A percentile compares a stretch with the other conserved stretches of the same genome.
Evolutionary conservation across 495 filamentous ascomycete species (phyloP).

Genomic region (Podospora appendiculata): DNA sequence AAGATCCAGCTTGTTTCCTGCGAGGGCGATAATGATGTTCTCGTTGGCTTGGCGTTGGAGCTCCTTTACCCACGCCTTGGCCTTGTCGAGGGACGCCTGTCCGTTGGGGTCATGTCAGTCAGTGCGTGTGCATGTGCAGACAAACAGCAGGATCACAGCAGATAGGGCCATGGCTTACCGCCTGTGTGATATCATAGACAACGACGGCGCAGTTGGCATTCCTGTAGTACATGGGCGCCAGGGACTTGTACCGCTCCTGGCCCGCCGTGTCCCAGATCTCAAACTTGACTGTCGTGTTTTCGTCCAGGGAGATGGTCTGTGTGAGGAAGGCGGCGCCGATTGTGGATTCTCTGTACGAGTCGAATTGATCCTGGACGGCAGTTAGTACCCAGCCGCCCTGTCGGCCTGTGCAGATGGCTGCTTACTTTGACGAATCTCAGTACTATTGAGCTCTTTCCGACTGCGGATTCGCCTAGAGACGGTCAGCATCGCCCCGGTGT

Average conservation of each 20-base stretch:
- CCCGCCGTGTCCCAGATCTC: conserved; percentile 99
- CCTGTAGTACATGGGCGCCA: conserved; percentile 98
- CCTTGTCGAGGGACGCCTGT: conserved; percentile 93
- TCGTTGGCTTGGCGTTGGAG: conserved; percentile 97
- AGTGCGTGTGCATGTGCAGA: conserved; percentile 2
- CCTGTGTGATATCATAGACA: conserved; percentile 98
- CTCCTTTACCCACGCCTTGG: conserved; percentile 99
- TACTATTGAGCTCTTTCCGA: conserved; percentile 98
- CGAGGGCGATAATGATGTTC: conserved; percentile 97
- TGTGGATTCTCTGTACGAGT: conserved; percentile 97
- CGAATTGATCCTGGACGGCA: conserved; percentile 83
- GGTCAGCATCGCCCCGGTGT: conserved; percentile 25
- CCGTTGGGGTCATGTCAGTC: background rate
- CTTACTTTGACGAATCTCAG: conserved; percentile 94
- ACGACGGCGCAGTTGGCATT: conserved; percentile 99
- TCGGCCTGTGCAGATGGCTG: background rate
- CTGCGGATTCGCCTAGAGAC: conserved; percentile 82
- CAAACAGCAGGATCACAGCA: background rate
- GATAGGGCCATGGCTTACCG: conserved; percentile 50
- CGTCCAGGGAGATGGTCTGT: conserved; percentile 95
- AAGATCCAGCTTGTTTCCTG: conserved; percentile 95
- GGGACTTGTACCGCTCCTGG: conserved; percentile 95
- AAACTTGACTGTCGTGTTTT: conserved; percentile 97
- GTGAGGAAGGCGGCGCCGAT: conserved; percentile 99
- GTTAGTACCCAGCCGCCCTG: conserved; percentile 9